Evolutionary conservation across 176 grass and related monocot genomes (phyloP).

Genomic region (Carex kokanica): DNA sequence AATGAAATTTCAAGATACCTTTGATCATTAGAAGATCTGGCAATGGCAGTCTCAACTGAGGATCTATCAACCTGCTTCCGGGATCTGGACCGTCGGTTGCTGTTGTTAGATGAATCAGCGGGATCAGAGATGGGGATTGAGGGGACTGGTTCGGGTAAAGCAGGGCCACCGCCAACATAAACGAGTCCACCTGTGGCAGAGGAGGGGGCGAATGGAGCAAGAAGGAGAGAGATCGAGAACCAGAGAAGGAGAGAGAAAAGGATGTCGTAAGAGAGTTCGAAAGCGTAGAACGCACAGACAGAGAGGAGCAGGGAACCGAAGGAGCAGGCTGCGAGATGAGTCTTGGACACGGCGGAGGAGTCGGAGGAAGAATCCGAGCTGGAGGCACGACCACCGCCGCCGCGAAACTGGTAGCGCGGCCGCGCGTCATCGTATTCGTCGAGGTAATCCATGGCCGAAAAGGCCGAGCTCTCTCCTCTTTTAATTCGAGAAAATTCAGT

Average conservation of each 20-base stretch:
- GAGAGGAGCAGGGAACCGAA: slow-evolving; percentile 32
- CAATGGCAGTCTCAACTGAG: slow-evolving; percentile 24
- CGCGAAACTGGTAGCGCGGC: slow-evolving; percentile 54
- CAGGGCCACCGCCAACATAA: slow-evolving; percentile 50
- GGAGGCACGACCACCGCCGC: slow-evolving; percentile 7
- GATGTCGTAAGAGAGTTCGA: slow-evolving; percentile 29
- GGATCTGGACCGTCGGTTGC: slow-evolving; percentile 35
- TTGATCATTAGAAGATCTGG: slow-evolving; percentile 10
- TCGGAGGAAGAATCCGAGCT: background rate
- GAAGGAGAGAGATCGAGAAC: slow-evolving; percentile 52
- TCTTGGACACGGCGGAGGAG: slow-evolving; percentile 16
- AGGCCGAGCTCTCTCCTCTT: background rate
- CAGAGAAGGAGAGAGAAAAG: slow-evolving; percentile 51
- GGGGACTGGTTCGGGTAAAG: slow-evolving; percentile 31
- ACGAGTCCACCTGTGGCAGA: slow-evolving; percentile 51
- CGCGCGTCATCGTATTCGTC: slow-evolving; percentile 63
- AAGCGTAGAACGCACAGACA: slow-evolving; percentile 44
- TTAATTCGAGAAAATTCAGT: too few relatives aligned
- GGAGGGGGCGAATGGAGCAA: slow-evolving; percentile 64
- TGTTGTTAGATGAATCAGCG: slow-evolving; percentile 2
- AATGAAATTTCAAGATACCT: background rate
- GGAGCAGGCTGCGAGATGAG: slow-evolving; percentile 39
- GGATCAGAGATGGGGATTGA: slow-evolving; percentile 19
- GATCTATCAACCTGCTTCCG: slow-evolving; percentile 23
- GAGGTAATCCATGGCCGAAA: slow-evolving; percentile 65